A percentile compares a stretch with the other conserved stretches of the same genome.
These are phyloP conservation scores for Kazachstania taianensis DNA, from an alignment of 805 yeast species.

Conservation along the genomic window DNA sequence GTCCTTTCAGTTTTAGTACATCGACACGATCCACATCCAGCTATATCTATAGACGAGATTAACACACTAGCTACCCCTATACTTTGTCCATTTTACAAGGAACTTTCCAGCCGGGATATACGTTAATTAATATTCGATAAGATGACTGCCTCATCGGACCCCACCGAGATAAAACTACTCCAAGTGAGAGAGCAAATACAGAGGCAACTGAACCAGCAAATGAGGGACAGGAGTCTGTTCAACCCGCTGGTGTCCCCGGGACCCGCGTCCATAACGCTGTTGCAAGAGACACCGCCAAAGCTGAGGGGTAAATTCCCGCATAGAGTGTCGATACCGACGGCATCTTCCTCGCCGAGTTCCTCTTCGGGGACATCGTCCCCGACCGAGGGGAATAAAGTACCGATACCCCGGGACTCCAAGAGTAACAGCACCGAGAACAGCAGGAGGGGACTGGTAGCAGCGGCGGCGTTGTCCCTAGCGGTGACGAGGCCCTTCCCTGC, in stretches of 20 bases:
- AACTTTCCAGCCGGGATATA: no score
- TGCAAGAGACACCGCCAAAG: slow-evolving; percentile 10
- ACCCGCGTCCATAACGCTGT: slow-evolving; percentile 35
- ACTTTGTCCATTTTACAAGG: no score
- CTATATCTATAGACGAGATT: no score
- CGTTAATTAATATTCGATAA: no score
- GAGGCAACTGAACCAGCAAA: slow-evolving; percentile 4
- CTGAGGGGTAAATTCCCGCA: no score
- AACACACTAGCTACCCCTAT: no score
- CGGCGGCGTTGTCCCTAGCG: slow-evolving; percentile 77
- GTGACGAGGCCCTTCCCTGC: slow-evolving; percentile 66
- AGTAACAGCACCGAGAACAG: slow-evolving; percentile 2
- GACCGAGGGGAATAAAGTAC: not conserved
- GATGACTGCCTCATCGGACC: slow-evolving; percentile 4
- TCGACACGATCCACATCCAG: no score
- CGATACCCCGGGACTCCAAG: not conserved
- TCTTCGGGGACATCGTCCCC: not conserved
- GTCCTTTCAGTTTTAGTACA: no score
- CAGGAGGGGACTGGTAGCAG: slow-evolving; percentile 41
- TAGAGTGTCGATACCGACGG: not conserved
- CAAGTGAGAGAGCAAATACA: slow-evolving; percentile 10
- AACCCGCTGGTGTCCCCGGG: slow-evolving; percentile 34
- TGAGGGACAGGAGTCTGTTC: slow-evolving; percentile 7
- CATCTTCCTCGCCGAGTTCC: not conserved
- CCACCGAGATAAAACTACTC: slow-evolving; percentile 4